Conservation (phyloP, 1,139 yeast species). For the Hansenula lynferdii region DNA sequence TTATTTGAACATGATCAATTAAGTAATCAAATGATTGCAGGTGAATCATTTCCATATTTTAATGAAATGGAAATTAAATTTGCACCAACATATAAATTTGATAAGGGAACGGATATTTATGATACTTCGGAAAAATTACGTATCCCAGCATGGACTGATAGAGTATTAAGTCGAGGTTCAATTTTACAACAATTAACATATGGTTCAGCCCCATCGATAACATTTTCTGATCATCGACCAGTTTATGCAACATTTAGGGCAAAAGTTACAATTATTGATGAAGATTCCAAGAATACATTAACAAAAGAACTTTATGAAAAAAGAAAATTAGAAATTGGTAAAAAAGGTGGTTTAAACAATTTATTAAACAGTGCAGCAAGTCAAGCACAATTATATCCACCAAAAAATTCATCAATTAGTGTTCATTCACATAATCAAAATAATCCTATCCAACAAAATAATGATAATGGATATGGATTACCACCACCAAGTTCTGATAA, state of each 20-base stretch:
- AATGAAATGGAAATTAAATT: conserved; percentile 76
- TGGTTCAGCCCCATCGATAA: conserved; percentile 54
- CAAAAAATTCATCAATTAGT: conserved; percentile 1
- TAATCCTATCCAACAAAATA: conserved; percentile 1
- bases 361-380: conserved; percentile 3
- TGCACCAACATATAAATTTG: conserved; percentile 91
- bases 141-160: conserved; percentile 96
- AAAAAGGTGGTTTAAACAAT: conserved; percentile 2
- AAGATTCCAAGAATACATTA: conserved; percentile 50
- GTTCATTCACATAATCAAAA: conserved; percentile 3
- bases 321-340: conserved; percentile 36
- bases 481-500: conserved; percentile 89
- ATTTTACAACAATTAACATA: conserved; percentile 63
- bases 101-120: conserved; percentile 77
- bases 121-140: conserved; percentile 91
- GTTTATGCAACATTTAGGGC: conserved; percentile 77
- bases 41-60: conserved; percentile 81
- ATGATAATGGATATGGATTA: conserved; percentile 34
- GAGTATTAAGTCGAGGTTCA: conserved; percentile 56
- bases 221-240: conserved; percentile 92
- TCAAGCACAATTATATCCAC: not conserved
- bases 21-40: conserved; percentile 74
- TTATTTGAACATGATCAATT: conserved; percentile 78
- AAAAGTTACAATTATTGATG: conserved; percentile 65
- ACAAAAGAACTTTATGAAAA: conserved; percentile 53